A percentile compares a stretch with the other conserved stretches of the same genome.
Conservation (phyloP, 2,329 filamentous ascomycete genomes). For the Ascochyta koolunga region DNA sequence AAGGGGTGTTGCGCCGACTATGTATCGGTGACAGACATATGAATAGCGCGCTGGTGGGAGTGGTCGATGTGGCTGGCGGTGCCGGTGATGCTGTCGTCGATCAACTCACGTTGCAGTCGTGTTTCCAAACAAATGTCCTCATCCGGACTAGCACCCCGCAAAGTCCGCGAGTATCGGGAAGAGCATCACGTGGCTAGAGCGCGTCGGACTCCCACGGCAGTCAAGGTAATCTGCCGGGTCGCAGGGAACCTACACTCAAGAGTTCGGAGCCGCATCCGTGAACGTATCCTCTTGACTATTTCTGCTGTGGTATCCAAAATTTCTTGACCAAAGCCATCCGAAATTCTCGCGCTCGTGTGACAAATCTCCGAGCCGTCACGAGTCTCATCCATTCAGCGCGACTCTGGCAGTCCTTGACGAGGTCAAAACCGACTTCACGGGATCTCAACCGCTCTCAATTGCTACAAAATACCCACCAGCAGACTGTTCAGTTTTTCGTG, state of each 20-base stretch:
- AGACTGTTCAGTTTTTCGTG: background rate
- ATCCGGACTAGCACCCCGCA: slow-evolving; percentile 5
- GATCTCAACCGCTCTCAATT: slow-evolving; percentile 1
- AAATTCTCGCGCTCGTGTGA: slow-evolving; percentile 6
- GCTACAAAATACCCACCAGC: background rate
- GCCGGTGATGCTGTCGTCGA: slow-evolving; percentile 2
- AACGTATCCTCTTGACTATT: background rate
- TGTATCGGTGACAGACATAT: slow-evolving; percentile 25
- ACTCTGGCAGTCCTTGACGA: background rate
- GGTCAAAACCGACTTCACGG: background rate
- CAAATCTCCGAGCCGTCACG: background rate
- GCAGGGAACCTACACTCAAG: background rate
- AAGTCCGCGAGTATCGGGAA: slow-evolving; percentile 1
- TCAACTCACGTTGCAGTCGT: slow-evolving; percentile 2
- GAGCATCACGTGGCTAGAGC: slow-evolving; percentile 6
- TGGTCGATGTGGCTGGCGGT: slow-evolving; percentile 6
- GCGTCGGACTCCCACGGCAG: background rate
- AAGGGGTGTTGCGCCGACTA: slow-evolving; percentile 7
- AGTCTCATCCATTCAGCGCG: background rate
- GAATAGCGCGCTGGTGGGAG: slow-evolving; percentile 12
- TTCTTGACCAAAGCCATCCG: background rate
- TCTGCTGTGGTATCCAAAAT: slow-evolving; percentile 2
- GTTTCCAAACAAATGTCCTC: slow-evolving; percentile 11
- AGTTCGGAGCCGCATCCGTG: slow-evolving; percentile 8
- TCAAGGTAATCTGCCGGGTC: slow-evolving; percentile 12